Evolutionary conservation across 768 basidiomycete genomes (phyloP), one percentile per base, ranked within the genome.

Genomic region (Termitomyces sp.): DNA sequence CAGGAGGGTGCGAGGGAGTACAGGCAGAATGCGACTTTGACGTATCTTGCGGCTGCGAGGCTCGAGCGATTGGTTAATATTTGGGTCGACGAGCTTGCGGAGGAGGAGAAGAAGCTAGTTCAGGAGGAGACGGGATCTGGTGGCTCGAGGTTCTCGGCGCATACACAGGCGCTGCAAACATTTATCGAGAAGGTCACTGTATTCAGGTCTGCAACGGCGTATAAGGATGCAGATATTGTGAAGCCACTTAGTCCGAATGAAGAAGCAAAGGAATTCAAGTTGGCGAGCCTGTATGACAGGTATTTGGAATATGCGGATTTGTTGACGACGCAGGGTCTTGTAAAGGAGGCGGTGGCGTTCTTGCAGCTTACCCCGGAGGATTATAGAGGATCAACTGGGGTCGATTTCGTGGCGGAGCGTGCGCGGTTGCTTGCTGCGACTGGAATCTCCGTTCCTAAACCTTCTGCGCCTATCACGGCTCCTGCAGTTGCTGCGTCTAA

Each of bases 101-200:
- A 98, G 67, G 96, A 98, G 60, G 95, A 97, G 73, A 78, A 74
- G 47, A 68, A 69, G 0, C 71, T 85, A 10, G 69, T 81, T 13
- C 63, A 72, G 3, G 78, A 76, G 3, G 71, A 77, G 32, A 72
- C 75, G 20, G 66, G 73, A 12, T 65, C 72, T 35, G 71, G 76
- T 63, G 72, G 81, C 54, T 86, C 88, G 3, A 78, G 78, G 6
- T 95, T 93, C 68, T 86, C 91, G 1, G 86, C 88, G 0, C 91
- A 93, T 62, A 92, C 89, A 0, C 82, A 86, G 30, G 93, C 95
- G 2, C 74, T 99, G 44, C 96, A 98, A 69, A 87, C 89, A 0
- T 95, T 98, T 74, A 82, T 98, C 66, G 97, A 98, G 75, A 98
- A 98, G 74, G 95, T 98, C 26, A 87, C 95, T 1, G 86, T 97